Evolutionary conservation across 352 stramenopile species (phyloP), one percentile per base, ranked within the genome.

Genomic region (Globisporangium takayamanum): DNA sequence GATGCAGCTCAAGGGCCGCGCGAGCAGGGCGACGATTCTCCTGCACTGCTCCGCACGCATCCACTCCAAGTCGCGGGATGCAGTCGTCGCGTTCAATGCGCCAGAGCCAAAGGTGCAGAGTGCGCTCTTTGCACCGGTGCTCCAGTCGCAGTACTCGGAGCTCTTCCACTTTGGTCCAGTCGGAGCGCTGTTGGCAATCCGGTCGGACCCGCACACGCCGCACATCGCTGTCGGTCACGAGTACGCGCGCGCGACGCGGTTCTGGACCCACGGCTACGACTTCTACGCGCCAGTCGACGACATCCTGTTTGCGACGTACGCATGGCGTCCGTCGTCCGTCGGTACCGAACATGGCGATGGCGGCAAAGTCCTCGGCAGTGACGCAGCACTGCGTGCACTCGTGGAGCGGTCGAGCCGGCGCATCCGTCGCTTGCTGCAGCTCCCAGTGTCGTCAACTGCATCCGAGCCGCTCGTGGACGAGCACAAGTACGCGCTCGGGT

Each of bases 211-310:
- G 5, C 67, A 92, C 58, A 78, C 85, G 2, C 56, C 76, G n/a
- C 52, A 80, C 28, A 55, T 89, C 22, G 73, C 65, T 1, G 70
- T 88, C 48, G 86, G 84, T 18, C 59, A 81, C 61, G 84, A 93
- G 42, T 95, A 91, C 61, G 73, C 76, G 50, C 82, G 86, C 18
- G 86, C 86, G 2, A 76, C 82, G 28, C 82, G 86, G 28, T 95
- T 93, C 62, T 95, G 86, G 86, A 95, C 86, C 30, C 68, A 71
- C 18, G 86, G 84, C 30, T 94, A 88, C 67, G 86, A 95, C 45
- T 94, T 95, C 48, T 95, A 95, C 64, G 66, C 86, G 20, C 86
- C 82, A 7, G 74, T 76, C 20, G 51, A 76, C 18, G 75, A 87
- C 68, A 59, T 81, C n/a, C 50, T 92, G 3, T 90, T 83, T 56